Conservation (phyloP, 805 yeast genomes). For the Sugiyamaella valdiviana region DNA sequence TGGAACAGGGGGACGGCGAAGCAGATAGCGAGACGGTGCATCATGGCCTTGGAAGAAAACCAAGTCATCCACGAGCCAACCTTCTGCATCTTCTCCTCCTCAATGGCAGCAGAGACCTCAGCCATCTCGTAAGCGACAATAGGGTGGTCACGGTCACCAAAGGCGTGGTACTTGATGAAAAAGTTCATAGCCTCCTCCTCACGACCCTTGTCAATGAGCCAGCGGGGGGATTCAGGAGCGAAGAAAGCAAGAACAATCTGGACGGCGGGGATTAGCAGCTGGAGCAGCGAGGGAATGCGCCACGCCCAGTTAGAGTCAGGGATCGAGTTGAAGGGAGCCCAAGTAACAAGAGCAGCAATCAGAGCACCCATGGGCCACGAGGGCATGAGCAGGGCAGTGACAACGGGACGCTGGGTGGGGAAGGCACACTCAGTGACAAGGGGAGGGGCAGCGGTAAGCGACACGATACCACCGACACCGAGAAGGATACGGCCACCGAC, state of each 20-base stretch:
- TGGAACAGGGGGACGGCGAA: conserved; percentile 8
- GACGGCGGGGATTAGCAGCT: conserved; percentile 53
- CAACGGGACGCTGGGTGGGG: conserved; percentile 55
- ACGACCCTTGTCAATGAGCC: conserved; percentile 54
- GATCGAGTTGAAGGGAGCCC: conserved; percentile 44
- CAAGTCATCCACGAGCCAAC: conserved; percentile 6
- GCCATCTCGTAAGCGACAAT: conserved; percentile 27
- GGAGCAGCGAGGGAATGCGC: conserved; percentile 73
- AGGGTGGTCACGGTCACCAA: conserved; percentile 12
- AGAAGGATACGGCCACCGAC: conserved; percentile 63
- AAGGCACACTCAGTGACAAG: conserved; percentile 71
- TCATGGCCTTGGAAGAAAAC: conserved; percentile 8
- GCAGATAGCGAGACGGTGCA: conserved; percentile 7
- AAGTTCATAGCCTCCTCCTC: conserved; percentile 53
- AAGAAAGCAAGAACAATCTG: conserved; percentile 46
- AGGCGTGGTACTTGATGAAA: conserved; percentile 16
- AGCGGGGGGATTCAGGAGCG: conserved; percentile 86
- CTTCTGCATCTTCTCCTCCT: conserved; percentile 16
- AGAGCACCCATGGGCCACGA: conserved; percentile 64
- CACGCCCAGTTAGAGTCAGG: conserved; percentile 40
- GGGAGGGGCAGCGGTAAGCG: conserved; percentile 72
- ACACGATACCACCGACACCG: conserved; percentile 68
- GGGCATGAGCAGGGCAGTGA: conserved; percentile 60
- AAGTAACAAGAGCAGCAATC: conserved; percentile 70
- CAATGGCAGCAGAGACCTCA: conserved; percentile 20